Percentiles rank a stretch among this genome's conserved stretches.
Evolutionary conservation across 2,329 filamentous ascomycete genomes (phyloP).

Genomic region (Ophiosphaerella korrae): DNA sequence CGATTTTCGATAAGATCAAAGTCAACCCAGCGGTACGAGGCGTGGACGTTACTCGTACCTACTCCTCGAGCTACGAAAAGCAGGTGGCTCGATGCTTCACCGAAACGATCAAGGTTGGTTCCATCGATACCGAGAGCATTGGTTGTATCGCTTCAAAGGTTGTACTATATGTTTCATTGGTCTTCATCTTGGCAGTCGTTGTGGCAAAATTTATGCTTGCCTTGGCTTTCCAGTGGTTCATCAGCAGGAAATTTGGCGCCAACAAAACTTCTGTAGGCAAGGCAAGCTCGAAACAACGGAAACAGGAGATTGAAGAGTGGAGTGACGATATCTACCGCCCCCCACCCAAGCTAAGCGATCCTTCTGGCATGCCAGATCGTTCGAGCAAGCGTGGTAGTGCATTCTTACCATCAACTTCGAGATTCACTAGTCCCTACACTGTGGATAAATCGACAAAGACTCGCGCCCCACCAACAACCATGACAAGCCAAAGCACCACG

Average conservation of each 20-base stretch:
- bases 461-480: conserved; percentile 76
- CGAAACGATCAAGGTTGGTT: conserved; percentile 94
- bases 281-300: conserved; percentile 79
- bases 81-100: conserved; percentile 83
- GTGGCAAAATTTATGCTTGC: conserved; percentile 85
- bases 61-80: conserved; percentile 80
- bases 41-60: conserved; percentile 85
- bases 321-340: conserved; percentile 95
- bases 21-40: conserved; percentile 74
- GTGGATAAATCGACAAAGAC: conserved; percentile 65
- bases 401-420: conserved; percentile 90
- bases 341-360: conserved; percentile 78
- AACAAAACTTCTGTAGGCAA: conserved; percentile 78
- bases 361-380: conserved; percentile 68
- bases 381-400: conserved; percentile 78
- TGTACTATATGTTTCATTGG: conserved; percentile 89
- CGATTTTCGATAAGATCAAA: conserved; percentile 79
- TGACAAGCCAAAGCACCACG: conserved; percentile 85
- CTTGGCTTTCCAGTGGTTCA: conserved; percentile 93
- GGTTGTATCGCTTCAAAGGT: conserved; percentile 98
- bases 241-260: conserved; percentile 83
- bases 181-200: conserved; percentile 91
- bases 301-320: conserved; percentile 97
- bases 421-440: conserved; percentile 90
- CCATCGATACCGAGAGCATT: conserved; percentile 92